Evolutionary conservation across 176 grass and related monocot genomes (phyloP), one percentile per base, ranked within the genome.

Genomic region (Coix lacrymajobi): DNA sequence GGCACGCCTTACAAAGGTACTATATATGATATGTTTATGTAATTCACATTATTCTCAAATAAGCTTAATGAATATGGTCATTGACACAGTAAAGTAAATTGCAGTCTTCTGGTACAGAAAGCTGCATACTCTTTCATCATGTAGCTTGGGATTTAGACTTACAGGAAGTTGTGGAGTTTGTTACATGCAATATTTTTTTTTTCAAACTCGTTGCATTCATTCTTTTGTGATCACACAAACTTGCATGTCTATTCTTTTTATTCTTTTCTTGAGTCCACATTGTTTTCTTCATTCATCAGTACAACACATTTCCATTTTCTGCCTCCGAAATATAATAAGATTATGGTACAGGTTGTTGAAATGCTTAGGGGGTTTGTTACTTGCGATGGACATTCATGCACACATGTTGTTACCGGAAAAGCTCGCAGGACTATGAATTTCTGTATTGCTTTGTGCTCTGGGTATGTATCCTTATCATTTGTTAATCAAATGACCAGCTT

Each of bases 401-500:
- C 94, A 54, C 94, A 97, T 90, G 72, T 97, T 13, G 87, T 94
- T 41, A 94, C 94, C 15, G 87, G 87, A 85, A 94, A 94, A 94
- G 87, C 78, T 77, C 87, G 92, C 44, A 94, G 77, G 81, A 97
- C 94, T 40, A 83, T 92, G 88, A 97, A 97, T 49, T 97, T 94
- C 39, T 92, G 79, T 69, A 76, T 87, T 81, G 94, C 94, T 87
- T 92, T 97, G 57, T 90, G 85, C 69, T 97, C 87, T 70, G 94
- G 94, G 94, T 94, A 71, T 45, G 92, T 86, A 66, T 73, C 88
- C 24, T 81, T 79, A 28, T 74, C 26, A 36, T 83, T 74, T n/a
- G 40, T 34, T 41, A 64, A 58, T 6, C 22, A 33, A 46, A 80
- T 54, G 9, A 43, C 52, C 38, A 81, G 66, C 82, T 81, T 62